Base-by-base conservation (phyloP, 257 asterid species). In the Solanum peruvianum region DNA sequence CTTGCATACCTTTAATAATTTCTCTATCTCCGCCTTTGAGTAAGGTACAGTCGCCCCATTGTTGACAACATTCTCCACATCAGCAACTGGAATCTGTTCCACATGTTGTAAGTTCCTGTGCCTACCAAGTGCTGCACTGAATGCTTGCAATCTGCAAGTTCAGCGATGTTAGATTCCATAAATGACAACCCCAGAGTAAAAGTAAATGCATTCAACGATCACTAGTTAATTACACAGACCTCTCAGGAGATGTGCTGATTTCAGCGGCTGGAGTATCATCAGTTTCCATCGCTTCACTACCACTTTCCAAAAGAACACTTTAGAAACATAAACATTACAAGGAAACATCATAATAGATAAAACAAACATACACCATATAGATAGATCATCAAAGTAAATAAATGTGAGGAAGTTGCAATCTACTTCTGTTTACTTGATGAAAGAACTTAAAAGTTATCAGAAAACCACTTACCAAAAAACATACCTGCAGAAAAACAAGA, bases 1-100 rank as follows among this genome's bases (percentile, higher is more conserved):
- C 21, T 49, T 83, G 86, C 20, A 72, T 87, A 97, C 99, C 98
- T 97, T 92, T 86, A 97, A 84, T 86, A 92, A 88, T 86, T 97
- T 89, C 91, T 91, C 90, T 83, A 97, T 91, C 83, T 95, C 99
- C 23, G 85, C 87, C 3, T 89, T 93, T 33, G 98, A 87, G 92
- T 87, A 95, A 71, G 96, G 95, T 44, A 87, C 92, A 80, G 91
- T 75, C 9, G 90, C 91, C 42, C 94, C 99, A 78, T 33, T 88
- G 91, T 97, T 95, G 29, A 97, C 98, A 67, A 89, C 97, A 44
- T 90, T 95, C 76, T 91, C 95, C 41, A 97, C 90, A 87, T 95
- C 99, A 82, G 92, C 91, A 77, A 95, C 91, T 29, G 94, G 45
- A 94, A 95, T 93, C 87, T 93, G 95, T 49, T 94, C 98, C 60